Conservation (phyloP, 1,284 basidiomycete species). For the Spongispora temasekensis region DNA sequence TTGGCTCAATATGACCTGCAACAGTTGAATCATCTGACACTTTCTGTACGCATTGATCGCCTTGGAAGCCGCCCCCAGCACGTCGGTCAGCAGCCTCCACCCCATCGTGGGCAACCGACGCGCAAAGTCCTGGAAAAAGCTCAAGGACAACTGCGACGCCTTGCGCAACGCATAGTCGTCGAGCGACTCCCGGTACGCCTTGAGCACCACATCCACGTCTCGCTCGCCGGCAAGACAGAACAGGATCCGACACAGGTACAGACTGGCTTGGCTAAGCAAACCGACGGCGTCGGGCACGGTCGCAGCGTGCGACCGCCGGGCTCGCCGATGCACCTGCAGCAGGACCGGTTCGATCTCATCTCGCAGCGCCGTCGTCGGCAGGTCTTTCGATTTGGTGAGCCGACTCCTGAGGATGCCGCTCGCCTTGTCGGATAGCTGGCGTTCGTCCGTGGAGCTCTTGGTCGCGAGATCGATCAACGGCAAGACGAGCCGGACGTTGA, state of each 20-base stretch:
- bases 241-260: conserved; percentile 71
- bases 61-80: conserved; percentile 55
- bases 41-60: conserved; percentile 77
- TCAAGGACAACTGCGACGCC: conserved; percentile 70
- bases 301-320: conserved; percentile 65
- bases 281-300: conserved; percentile 66
- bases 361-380: conserved; percentile 41
- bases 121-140: conserved; percentile 82
- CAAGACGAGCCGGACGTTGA: conserved; percentile 67
- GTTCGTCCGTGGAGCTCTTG: conserved; percentile 71
- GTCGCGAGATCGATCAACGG: conserved; percentile 79
- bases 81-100: conserved; percentile 65
- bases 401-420: conserved; percentile 75
- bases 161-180: conserved; percentile 83
- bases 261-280: conserved; percentile 67
- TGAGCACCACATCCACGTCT: conserved; percentile 45
- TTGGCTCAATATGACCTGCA: conserved; percentile 68
- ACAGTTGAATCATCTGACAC: conserved; percentile 73
- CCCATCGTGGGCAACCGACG: conserved; percentile 66
- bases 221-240: conserved; percentile 47
- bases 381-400: conserved; percentile 75
- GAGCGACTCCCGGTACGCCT: conserved; percentile 69
- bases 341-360: conserved; percentile 53
- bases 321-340: conserved; percentile 71
- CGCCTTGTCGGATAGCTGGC: conserved; percentile 85